Evolutionary conservation across 1,284 basidiomycete genomes (phyloP).

Genomic region (Naganishia liquefaciens): DNA sequence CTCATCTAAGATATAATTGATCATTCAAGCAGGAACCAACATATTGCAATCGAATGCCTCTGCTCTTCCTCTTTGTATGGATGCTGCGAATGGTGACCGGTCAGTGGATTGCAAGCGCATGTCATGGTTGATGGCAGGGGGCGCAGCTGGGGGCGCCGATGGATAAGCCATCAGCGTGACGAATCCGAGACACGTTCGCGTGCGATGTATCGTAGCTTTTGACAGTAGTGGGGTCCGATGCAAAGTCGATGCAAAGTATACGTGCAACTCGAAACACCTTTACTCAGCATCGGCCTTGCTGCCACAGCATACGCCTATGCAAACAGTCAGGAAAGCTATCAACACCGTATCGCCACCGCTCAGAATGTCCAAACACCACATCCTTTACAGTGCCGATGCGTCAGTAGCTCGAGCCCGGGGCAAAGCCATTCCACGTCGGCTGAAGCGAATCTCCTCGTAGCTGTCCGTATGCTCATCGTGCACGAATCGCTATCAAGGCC

Average conservation of each 20-base stretch:
- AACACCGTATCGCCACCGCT: conserved; percentile 2
- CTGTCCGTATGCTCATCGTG: conserved; percentile 49
- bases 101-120: too few species aligned
- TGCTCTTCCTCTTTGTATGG: too few species aligned
- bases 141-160: too few species aligned
- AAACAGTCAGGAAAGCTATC: conserved; percentile 14
- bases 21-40: too few species aligned
- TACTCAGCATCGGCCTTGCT: background rate
- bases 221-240: too few species aligned
- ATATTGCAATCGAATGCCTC: too few species aligned
- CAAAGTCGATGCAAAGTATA: background rate
- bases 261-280: background rate
- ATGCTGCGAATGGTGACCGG: too few species aligned
- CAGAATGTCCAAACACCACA: conserved; percentile 10
- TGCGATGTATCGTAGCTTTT: too few species aligned
- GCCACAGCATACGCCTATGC: background rate
- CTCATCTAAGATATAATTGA: too few species aligned
- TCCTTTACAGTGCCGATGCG: conserved; percentile 34
- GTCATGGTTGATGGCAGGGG: too few species aligned
- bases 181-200: background rate
- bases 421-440: background rate
- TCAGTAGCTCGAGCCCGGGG: conserved; percentile 3
- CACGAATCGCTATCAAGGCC: conserved; percentile 64
- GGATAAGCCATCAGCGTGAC: background rate
- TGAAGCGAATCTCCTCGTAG: background rate